phyloP scores from a whole-genome alignment of 225 moss, liverwort and hornwort species.

The Asterella californica region DNA sequence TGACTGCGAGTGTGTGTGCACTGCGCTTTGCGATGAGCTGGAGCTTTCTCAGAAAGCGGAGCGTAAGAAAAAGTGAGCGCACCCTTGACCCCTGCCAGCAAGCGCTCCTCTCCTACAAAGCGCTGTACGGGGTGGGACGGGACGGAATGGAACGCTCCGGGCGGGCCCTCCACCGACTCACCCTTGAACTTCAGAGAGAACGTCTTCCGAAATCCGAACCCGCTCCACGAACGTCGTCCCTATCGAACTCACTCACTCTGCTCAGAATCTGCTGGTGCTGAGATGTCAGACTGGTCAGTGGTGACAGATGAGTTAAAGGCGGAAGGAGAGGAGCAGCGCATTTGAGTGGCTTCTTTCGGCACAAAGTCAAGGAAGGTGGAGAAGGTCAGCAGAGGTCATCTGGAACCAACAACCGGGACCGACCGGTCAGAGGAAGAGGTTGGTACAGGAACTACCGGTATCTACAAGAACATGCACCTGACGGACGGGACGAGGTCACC shows the following conservation, averaged over 20 bases:
- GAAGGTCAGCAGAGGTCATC: background rate
- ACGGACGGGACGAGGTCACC: background rate
- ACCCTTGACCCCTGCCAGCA: slow-evolving; percentile 11
- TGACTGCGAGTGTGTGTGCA: background rate
- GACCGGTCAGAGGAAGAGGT: background rate
- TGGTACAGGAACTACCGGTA: background rate
- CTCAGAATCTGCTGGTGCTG: background rate
- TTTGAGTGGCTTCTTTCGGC: background rate
- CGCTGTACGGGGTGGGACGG: background rate
- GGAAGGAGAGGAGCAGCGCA: background rate
- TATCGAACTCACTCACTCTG: background rate
- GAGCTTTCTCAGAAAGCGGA: background rate
- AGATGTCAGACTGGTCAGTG: background rate
- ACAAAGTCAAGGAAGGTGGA: background rate
- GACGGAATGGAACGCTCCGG: background rate
- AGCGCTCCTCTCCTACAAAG: background rate
- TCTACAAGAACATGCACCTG: background rate
- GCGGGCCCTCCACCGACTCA: background rate
- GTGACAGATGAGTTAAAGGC: background rate
- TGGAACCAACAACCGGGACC: background rate
- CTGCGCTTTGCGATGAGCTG: slow-evolving; percentile 5
- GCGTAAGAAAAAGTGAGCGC: slow-evolving; percentile 3
- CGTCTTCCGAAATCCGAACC: background rate
- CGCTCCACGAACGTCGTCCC: background rate
- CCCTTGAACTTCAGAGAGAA: background rate